Evolutionary conservation across 2,329 filamentous ascomycete genomes (phyloP).

Genomic region (Coleophoma eucalyptorum): DNA sequence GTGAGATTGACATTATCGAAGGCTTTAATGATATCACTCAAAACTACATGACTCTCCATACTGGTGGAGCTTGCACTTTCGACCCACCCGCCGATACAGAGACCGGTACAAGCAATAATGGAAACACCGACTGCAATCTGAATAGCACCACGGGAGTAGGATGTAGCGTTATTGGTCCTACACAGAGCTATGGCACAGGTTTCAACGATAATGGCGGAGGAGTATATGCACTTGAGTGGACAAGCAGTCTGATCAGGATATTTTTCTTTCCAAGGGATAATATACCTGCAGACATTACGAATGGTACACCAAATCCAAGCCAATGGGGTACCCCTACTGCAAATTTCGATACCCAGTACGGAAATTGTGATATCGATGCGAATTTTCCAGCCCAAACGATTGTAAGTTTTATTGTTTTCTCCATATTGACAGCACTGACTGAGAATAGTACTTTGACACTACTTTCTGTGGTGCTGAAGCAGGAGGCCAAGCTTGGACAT

Average conservation of each 20-base stretch:
- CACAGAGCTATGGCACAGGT: slow-evolving; percentile 28
- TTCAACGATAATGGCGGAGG: slow-evolving; percentile 29
- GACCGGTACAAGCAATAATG: slow-evolving; percentile 25
- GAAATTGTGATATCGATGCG: slow-evolving; percentile 62
- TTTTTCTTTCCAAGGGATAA: slow-evolving; percentile 59
- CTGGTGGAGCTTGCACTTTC: slow-evolving; percentile 13
- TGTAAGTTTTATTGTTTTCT: slow-evolving; percentile 32
- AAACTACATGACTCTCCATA: slow-evolving; percentile 16
- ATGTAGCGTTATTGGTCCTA: slow-evolving; percentile 26
- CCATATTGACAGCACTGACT: background rate
- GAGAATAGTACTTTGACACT: slow-evolving; percentile 55
- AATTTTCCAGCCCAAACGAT: slow-evolving; percentile 72
- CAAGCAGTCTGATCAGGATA: slow-evolving; percentile 37
- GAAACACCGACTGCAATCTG: slow-evolving; percentile 31
- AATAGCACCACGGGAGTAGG: slow-evolving; percentile 33
- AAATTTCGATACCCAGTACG: slow-evolving; percentile 45
- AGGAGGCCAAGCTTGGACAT: slow-evolving; percentile 44
- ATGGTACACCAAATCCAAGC: slow-evolving; percentile 56
- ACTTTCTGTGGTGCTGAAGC: slow-evolving; percentile 89
- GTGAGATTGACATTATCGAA: slow-evolving; percentile 32
- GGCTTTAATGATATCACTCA: slow-evolving; percentile 52
- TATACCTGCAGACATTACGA: slow-evolving; percentile 66
- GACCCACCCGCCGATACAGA: slow-evolving; percentile 6
- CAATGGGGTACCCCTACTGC: slow-evolving; percentile 67
- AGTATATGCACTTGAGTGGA: slow-evolving; percentile 60